Base-by-base conservation (phyloP, 805 yeast genomes). In the Wickerhamomyces queroliae region DNA sequence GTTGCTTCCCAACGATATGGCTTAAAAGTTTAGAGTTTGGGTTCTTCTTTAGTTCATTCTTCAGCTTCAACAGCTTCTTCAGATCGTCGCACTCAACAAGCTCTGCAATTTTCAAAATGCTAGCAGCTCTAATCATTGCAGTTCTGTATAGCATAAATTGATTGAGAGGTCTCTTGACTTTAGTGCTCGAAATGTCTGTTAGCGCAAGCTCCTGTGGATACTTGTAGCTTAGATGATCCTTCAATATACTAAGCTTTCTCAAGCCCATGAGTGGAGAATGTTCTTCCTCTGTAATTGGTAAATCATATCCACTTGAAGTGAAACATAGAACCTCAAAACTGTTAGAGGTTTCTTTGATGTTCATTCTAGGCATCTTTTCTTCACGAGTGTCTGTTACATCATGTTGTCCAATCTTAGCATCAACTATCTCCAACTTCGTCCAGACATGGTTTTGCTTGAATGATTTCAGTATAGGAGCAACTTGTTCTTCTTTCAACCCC, bases 61-160 rank as follows among this genome's bases (percentile, higher is more conserved):
- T 13, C 9, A 39, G 23, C 13, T 23, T 15, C 13, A 8, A 15
- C 16, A 38, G 19, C n/a, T 19, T 31, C 11, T 11, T 15, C 17
- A 19, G 21, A 10, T 24, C 33, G 21, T 30, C 33, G 11, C 25
- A 23, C 28, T 31, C 12, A 36, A 37, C 7, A 20, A 36, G 17
- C 24, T 28, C 29, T 27, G 21, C 45, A 27, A 51, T 42, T 13
- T 58, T 55, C 33, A 57, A 51, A 5, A 58, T 51, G 41, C 62
- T 55, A 15, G 69, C 67, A 10, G 62, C 62, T 44, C 66, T 68
- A 15, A 70, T 64, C 62, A 69, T 66, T 6, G 66, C 48, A 17
- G 66, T 56, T 37, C 75, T 58, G 47, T 71, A 70, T 9, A 70
- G 56, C 76, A 70, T 70, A 45, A 67, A 70, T 21, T 71, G 63